Base-by-base conservation (phyloP, 225 moss, liverwort and hornwort species). In the Antitrichia curtipendula region DNA sequence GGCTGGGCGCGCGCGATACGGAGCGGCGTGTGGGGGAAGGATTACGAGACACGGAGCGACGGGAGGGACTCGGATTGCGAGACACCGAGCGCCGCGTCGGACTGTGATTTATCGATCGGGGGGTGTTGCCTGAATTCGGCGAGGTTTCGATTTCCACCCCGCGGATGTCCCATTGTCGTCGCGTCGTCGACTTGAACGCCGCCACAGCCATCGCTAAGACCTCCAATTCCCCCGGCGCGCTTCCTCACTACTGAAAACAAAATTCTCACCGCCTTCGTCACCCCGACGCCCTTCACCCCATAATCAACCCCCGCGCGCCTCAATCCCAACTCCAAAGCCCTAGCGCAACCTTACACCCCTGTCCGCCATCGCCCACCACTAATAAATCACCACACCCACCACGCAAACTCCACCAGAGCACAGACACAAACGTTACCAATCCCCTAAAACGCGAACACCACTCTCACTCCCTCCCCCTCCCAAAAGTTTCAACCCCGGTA, bases 161-260 rank as follows among this genome's bases (percentile, higher is more conserved):
- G 7, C 94, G 91, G 8, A 94, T 43, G 64, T 94, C 89, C 82
- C 91, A 94, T 70, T 89, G 88, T 75, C 91, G 89, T 29, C 94
- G 88, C 13, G 92, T 94, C 69, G 94, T 94, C 38, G 94, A 94
- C 87, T 87, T 93, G 36, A 94, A 94, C 78, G 94, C 92, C 84
- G 94, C 92, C 68, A 94, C 94, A 50, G 94, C 94, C 94, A 94
- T 94, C 87, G 79, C 68, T 49, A 50, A 83, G 13, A 45, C 22
- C 75, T 52, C 22, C 52, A 60, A 73, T 57, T 38, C 72, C 63
- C 74, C 76, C 85, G 63, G 14, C 36, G 34, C 62, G 10, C 85
- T 20, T 45, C 70, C 50, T 61, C 82, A 45, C 57, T 31, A 24
- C 25, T 29, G 4, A 18, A 32, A 65, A 56, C 64, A 50, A 34